These are phyloP conservation scores for Colletotrichum siamense DNA, from an alignment of 2,329 filamentous ascomycete species.

Conservation along the genomic window DNA sequence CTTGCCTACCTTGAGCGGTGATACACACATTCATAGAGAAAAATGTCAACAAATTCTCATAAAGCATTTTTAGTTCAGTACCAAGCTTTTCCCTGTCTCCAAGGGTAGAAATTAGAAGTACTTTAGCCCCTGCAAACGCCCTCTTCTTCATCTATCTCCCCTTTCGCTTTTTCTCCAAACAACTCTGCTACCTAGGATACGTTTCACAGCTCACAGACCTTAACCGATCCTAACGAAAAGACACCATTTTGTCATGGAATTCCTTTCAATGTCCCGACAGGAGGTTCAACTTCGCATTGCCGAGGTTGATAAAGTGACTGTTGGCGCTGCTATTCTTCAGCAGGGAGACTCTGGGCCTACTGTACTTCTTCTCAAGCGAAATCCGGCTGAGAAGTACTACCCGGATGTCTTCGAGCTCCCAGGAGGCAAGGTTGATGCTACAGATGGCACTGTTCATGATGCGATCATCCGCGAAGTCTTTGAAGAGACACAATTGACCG, in stretches of 20 bases:
- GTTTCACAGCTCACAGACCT: fast-evolving
- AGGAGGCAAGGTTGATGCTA: neutral
- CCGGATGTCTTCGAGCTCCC: neutral
- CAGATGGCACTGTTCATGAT: neutral
- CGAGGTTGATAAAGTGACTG: neutral
- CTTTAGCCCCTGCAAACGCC: neutral
- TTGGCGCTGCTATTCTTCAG: neutral
- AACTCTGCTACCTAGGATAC: neutral
- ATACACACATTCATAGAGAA: neutral
- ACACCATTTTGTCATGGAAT: fast-evolving
- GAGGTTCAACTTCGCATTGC: neutral
- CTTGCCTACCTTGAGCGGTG: neutral
- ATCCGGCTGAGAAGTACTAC: neutral
- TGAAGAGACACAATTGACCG: neutral
- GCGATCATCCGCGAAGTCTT: neutral
- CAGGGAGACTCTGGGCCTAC: neutral
- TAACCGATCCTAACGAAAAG: fast-evolving
- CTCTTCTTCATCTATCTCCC: neutral
- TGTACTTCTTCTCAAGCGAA: neutral
- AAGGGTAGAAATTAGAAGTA: fast-evolving
- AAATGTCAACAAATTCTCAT: neutral
- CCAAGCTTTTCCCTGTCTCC: fast-evolving
- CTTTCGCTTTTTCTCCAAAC: neutral
- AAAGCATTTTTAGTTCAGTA: neutral
- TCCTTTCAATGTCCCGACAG: neutral